Base-by-base conservation (phyloP, 2,329 filamentous ascomycete genomes). In the Hypoxylon sp. region DNA sequence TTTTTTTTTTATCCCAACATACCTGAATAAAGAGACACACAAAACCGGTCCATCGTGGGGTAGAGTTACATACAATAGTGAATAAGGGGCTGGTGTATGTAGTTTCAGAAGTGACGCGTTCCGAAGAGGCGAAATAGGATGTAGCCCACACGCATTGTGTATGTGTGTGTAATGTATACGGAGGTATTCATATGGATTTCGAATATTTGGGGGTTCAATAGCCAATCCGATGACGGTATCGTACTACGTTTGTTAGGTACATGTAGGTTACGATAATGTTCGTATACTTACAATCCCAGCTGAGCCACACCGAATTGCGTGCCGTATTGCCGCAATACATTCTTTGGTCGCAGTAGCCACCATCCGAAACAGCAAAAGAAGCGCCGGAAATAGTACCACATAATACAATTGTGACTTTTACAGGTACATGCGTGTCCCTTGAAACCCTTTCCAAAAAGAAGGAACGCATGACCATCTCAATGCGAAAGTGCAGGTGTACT, bases 101-200 rank as follows among this genome's bases (percentile, higher is more conserved):
- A 49, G 52, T 64, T 67, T 69, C 63, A 69, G 30, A 25, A 55
- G 52, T 69, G 66, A 69, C 67, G 67, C 67, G 60, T 66, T 67
- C 46, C 60, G 55, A 58, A 17, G 57, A 60, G 65, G 56, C 55
- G 23, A 63, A 38, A 59, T 60, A 23, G 28, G 13, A 23, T 25
- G 43, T 49, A 49, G n/a, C 46, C 7, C 9, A 50, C 23, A 41
- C 34, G 23, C 28, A 52, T 51, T 19, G 45, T 45, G 45, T 49
- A 49, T 30, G 14, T 43, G 28, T 5, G 19, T 43, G 38, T 43
- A 43, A 11, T 21, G 38, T 43, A 43, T 43, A 19, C 21, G 38
- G 38, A 43, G 38, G 38, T 43, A 55, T 30, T 6, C 5, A 7
- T 30, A 30, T 30, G 28, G 25, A 30, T 30, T 14, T 55, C 23